phyloP scores from a whole-genome alignment of 106 monocot species.

The Dioscorea zingiberensis region DNA sequence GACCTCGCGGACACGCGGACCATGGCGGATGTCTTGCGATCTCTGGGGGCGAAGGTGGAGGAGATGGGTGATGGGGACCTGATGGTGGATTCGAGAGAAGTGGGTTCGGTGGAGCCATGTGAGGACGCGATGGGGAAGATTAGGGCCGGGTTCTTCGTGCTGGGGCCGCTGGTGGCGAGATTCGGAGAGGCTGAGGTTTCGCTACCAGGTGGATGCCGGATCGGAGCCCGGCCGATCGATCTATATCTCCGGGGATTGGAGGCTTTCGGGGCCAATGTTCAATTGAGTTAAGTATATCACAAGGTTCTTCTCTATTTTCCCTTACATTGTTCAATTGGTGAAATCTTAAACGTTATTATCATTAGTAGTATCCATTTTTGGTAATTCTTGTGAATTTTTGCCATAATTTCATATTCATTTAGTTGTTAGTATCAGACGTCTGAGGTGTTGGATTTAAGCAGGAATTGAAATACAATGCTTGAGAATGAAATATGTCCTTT shows the following conservation, averaged over 20 bases:
- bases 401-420: neutral
- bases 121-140: conserved; percentile 23
- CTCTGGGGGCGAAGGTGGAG: conserved; percentile 30
- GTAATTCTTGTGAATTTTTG: neutral
- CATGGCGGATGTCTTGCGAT: conserved; percentile 31
- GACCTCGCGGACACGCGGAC: conserved; percentile 26
- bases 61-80: conserved; percentile 14
- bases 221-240: conserved; percentile 44
- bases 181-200: conserved; percentile 46
- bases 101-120: conserved; percentile 22
- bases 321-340: neutral
- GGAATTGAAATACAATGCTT: no score
- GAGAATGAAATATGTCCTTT: no score
- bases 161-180: conserved; percentile 44
- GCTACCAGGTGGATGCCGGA: conserved; percentile 38
- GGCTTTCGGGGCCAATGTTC: conserved; percentile 28
- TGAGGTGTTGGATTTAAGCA: neutral
- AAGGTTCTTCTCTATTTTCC: neutral
- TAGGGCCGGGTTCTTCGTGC: conserved; percentile 45
- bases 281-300: conserved; percentile 23
- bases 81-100: conserved; percentile 22
- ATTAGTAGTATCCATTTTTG: neutral
- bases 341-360: neutral
- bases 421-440: neutral
- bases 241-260: conserved; percentile 31